Evolutionary conservation across 129 eudicot genomes (phyloP).

Genomic region (Helianthus tuberosus): DNA sequence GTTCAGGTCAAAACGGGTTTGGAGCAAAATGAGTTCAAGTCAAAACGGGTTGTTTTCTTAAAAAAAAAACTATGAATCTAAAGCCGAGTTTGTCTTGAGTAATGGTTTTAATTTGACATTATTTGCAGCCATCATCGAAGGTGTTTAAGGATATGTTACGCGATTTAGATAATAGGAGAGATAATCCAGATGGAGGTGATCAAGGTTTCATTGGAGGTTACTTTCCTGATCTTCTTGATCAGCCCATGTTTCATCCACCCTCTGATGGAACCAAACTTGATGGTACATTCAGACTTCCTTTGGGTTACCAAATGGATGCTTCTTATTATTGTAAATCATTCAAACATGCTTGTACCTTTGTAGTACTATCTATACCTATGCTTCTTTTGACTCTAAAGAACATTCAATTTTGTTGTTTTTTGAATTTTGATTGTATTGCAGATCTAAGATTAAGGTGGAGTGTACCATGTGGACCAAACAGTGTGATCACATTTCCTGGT

Average conservation of each 20-base stretch:
- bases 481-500: constrained; percentile 93
- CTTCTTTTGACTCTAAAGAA: not conserved
- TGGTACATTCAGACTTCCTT: constrained; percentile 83
- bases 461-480: constrained; percentile 94
- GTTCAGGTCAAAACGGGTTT: too few relatives aligned
- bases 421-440: constrained; percentile 20
- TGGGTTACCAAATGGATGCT: constrained; percentile 98
- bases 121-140: constrained; percentile 68
- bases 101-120: not conserved
- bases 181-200: constrained; percentile 87
- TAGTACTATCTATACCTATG: not conserved
- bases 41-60: too few relatives aligned
- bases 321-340: constrained; percentile 81
- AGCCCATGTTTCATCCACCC: constrained; percentile 81
- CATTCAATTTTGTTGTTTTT: not conserved
- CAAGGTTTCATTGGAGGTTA: constrained; percentile 89
- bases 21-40: too few relatives aligned
- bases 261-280: constrained; percentile 58
- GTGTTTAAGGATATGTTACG: constrained; percentile 78
- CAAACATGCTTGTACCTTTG: not conserved
- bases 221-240: constrained; percentile 77
- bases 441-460: constrained; percentile 93
- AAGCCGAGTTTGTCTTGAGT: not conserved
- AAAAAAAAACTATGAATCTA: too few relatives aligned
- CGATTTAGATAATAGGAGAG: constrained; percentile 51